Evolutionary conservation across 164 flowering plant genomes (phyloP), one percentile per base, ranked within the genome.

Genomic region (Magnolia officinalis): DNA sequence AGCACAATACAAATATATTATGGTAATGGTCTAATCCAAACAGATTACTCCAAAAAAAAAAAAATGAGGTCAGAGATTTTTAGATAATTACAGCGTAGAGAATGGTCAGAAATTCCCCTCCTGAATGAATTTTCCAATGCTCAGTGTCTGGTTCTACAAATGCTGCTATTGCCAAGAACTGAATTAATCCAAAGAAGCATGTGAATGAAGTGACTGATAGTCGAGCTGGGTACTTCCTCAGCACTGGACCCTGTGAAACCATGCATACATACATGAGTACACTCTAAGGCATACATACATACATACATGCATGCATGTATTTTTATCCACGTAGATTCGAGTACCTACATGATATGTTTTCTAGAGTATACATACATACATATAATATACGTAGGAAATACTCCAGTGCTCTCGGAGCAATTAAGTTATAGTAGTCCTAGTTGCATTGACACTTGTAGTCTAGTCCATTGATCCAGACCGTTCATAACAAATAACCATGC

Each of bases 141-240:
- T 86, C 82, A 7, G 71, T 67, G 31, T 91, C 92, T 37, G 85
- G 83, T 72, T 91, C 92, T 11, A 82, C 78, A 72, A 88, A 84
- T 20, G 88, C 88, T 52, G 95, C 91, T 70, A 88, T 89, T 50
- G 78, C 83, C 68, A 89, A 70, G 82, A 90, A 88, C 78, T 89
- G 95, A 52, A 92, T 81, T 79, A 92, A 70, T 71, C 97, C 92
- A 78, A 92, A 91, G 84, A 92, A 88, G 86, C 89, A 89, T 72
- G 95, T 90, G 67, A 84, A 88, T 63, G 94, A 90, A 63, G 97
- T 92, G 67, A 91, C 84, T n/a, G 92, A 79, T 55, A 90, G 90
- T 67, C 90, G 90, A 1, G 94, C 97, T n/a, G 94, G 95, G 77
- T 92, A 91, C 83, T 91, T 89, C 75, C 78, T 89, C 82, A 92